phyloP scores from a whole-genome alignment of 106 monocot species.

The Dactylorhiza incarnata region DNA sequence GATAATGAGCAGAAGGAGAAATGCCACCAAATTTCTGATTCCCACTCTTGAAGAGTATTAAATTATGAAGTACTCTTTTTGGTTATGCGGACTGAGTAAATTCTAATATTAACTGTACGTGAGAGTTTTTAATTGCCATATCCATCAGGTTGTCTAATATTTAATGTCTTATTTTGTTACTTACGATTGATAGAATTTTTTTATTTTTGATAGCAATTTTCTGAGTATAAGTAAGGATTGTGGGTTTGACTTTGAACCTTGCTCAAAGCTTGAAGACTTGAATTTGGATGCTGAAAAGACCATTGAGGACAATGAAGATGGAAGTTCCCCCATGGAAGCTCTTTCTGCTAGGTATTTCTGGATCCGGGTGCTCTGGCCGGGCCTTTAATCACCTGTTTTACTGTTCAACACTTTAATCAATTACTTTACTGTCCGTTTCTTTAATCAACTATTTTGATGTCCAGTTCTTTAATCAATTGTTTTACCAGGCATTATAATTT shows the following conservation, averaged over 20 bases:
- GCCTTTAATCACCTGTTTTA: not conserved
- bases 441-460: not conserved
- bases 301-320: slow-evolving; percentile 27
- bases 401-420: no score
- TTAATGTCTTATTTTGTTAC: slow-evolving; percentile 1
- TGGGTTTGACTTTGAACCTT: slow-evolving; percentile 48
- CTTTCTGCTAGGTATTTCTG: slow-evolving; percentile 35
- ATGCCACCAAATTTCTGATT: not conserved
- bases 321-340: slow-evolving; percentile 22
- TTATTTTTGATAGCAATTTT: slow-evolving; percentile 20
- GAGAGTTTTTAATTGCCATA: not conserved
- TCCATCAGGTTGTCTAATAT: not conserved
- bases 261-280: slow-evolving; percentile 46
- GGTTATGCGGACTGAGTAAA: not conserved
- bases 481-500: not conserved
- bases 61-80: slow-evolving; percentile 1
- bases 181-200: slow-evolving; percentile 8
- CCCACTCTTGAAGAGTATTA: not conserved
- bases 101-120: not conserved
- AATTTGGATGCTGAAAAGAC: slow-evolving; percentile 36
- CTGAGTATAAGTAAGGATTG: slow-evolving; percentile 32
- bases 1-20: not conserved
- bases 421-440: not conserved
- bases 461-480: no score
- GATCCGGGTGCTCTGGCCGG: not conserved